Conservation (phyloP, 2,329 filamentous ascomycete species). For the Pseudocercospora cruenta region DNA sequence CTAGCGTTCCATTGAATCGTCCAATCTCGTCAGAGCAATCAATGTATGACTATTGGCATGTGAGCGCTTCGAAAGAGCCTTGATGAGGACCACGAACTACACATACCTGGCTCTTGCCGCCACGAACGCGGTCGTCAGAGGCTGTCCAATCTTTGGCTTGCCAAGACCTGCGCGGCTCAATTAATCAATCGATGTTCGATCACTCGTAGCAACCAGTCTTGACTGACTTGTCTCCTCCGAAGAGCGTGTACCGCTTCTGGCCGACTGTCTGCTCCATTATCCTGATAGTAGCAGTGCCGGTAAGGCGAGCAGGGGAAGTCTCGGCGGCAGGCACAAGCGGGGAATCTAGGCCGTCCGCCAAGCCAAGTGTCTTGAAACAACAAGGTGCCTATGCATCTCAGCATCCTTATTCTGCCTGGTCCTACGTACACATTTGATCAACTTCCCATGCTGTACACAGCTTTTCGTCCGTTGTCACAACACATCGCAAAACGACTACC, state of each 20-base stretch:
- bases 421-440: neutral
- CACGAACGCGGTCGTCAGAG: slow-evolving; percentile 76
- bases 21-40: slow-evolving; percentile 46
- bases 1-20: slow-evolving; percentile 66
- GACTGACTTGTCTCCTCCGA: slow-evolving; percentile 39
- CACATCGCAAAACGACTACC: neutral
- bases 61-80: neutral
- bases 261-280: neutral
- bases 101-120: slow-evolving; percentile 64
- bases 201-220: neutral
- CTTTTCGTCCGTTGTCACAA: neutral
- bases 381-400: no score
- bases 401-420: neutral
- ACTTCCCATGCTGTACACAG: neutral
- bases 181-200: neutral
- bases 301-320: neutral
- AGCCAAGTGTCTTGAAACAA: neutral
- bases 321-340: neutral
- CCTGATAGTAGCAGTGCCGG: neutral
- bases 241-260: slow-evolving; percentile 32
- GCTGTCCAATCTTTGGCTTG: slow-evolving; percentile 64
- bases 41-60: slow-evolving; percentile 47
- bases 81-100: neutral
- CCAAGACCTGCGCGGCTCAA: slow-evolving; percentile 58
- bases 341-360: neutral